phyloP scores from a whole-genome alignment of 306 rosid species.

The Boehmeria nivea region DNA sequence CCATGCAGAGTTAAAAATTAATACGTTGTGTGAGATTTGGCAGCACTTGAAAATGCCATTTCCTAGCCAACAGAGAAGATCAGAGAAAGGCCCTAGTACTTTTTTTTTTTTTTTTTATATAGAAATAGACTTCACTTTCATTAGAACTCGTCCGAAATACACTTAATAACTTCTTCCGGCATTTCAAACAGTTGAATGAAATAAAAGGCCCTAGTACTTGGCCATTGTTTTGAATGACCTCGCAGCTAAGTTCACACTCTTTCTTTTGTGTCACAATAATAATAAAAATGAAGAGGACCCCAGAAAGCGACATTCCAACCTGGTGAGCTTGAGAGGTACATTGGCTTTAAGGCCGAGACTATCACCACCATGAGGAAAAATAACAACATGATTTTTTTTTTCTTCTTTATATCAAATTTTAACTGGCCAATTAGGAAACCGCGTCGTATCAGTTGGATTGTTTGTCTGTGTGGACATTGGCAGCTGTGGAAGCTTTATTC shows the following conservation, averaged over 20 bases:
- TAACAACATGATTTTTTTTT: no score
- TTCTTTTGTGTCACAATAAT: neutral
- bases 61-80: neutral
- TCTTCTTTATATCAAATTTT: neutral
- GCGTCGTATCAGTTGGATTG: neutral
- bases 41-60: neutral
- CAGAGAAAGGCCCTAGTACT: neutral
- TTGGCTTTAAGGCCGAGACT: neutral
- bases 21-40: neutral
- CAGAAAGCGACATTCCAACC: conserved; percentile 12
- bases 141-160: no score
- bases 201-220: neutral
- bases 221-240: neutral
- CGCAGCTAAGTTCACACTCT: neutral
- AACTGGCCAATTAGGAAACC: neutral
- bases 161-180: no score
- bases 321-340: neutral
- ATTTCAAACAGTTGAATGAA: no score
- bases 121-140: no score
- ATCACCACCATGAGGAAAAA: no score
- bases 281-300: neutral
- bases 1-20: neutral
- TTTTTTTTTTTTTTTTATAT: no score
- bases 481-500: neutral
- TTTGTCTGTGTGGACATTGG: neutral